A percentile compares a stretch with the other conserved stretches of the same genome.
Evolutionary conservation across 2,329 filamentous ascomycete genomes (phyloP).

Genomic region (Clathrospora elynae): DNA sequence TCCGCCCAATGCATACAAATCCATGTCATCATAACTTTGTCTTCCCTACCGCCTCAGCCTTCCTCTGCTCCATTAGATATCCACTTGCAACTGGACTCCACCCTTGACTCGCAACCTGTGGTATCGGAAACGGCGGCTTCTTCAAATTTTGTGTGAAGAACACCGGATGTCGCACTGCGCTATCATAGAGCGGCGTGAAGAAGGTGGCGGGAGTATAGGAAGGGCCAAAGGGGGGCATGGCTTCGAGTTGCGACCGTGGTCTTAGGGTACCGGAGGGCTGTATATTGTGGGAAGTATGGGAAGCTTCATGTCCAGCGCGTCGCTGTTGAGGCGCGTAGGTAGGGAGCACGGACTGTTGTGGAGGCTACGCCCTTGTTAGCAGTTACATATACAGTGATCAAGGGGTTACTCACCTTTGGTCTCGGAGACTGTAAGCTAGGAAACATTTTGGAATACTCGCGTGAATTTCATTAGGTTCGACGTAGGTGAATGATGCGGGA

Average conservation of each 20-base stretch:
- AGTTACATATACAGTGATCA: background rate
- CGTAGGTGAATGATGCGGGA: slow-evolving; percentile 9
- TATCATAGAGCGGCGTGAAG: slow-evolving; percentile 53
- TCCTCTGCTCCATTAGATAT: slow-evolving; percentile 46
- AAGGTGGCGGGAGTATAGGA: slow-evolving; percentile 21
- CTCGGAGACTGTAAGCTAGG: slow-evolving; percentile 48
- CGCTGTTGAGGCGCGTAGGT: slow-evolving; percentile 32
- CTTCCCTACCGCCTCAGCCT: slow-evolving; percentile 14
- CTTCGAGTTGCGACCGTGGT: slow-evolving; percentile 56
- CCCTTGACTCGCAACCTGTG: slow-evolving; percentile 40
- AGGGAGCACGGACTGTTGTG: slow-evolving; percentile 31
- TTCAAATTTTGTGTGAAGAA: slow-evolving; percentile 73
- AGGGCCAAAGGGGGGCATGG: slow-evolving; percentile 51
- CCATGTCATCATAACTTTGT: slow-evolving; percentile 37
- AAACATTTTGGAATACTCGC: slow-evolving; percentile 40
- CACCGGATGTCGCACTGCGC: slow-evolving; percentile 70
- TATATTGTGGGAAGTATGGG: slow-evolving; percentile 12
- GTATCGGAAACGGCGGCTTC: slow-evolving; percentile 57
- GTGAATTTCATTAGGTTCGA: slow-evolving; percentile 13
- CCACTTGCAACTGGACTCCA: slow-evolving; percentile 54
- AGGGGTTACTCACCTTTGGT: slow-evolving; percentile 41
- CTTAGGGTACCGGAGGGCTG: slow-evolving; percentile 5
- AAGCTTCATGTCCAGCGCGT: slow-evolving; percentile 26
- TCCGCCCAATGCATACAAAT: slow-evolving; percentile 4
- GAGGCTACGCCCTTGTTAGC: slow-evolving; percentile 25